These are phyloP conservation scores for Kockovaella imperatae DNA, from an alignment of 768 basidiomycete species.

Conservation along the genomic window DNA sequence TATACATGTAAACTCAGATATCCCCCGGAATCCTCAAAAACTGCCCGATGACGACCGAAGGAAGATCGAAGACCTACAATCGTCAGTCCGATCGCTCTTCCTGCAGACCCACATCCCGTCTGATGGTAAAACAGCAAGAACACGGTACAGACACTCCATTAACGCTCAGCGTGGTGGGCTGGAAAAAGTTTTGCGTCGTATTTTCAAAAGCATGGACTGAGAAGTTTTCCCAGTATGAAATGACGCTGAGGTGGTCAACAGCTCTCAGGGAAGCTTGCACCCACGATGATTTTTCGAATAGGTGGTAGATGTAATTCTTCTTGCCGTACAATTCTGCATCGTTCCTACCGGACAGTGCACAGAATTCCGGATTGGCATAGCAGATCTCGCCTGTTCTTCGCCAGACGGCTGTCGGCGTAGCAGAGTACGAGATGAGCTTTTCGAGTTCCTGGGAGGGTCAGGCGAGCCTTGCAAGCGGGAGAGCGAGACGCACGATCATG, in stretches of 20 bases:
- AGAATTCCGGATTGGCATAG: conserved; percentile 92
- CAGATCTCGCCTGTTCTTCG: conserved; percentile 96
- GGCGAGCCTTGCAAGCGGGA: background rate
- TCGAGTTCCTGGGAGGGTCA: conserved; percentile 66
- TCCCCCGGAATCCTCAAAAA: conserved; percentile 21
- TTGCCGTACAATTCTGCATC: conserved; percentile 69
- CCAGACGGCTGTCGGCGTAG: conserved; percentile 97
- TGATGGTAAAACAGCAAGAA: conserved; percentile 92
- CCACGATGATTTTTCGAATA: conserved; percentile 90
- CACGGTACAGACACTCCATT: conserved; percentile 60
- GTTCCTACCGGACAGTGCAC: conserved; percentile 84
- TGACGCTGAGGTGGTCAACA: conserved; percentile 22
- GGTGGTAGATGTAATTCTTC: conserved; percentile 55
- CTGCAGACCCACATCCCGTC: conserved; percentile 55
- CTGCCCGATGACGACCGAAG: conserved; percentile 37
- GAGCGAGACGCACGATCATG: conserved; percentile 58
- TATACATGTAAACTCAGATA: background rate
- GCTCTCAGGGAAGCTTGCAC: conserved; percentile 49
- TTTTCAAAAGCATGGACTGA: conserved; percentile 96
- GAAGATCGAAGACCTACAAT: conserved; percentile 28
- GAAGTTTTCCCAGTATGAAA: conserved; percentile 71
- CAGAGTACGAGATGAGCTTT: conserved; percentile 92
- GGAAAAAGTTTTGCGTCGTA: conserved; percentile 89
- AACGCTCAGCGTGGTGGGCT: conserved; percentile 75
- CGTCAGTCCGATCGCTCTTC: background rate